phyloP scores from a whole-genome alignment of 495 filamentous ascomycete genomes.

The Talaromyces ruber region DNA sequence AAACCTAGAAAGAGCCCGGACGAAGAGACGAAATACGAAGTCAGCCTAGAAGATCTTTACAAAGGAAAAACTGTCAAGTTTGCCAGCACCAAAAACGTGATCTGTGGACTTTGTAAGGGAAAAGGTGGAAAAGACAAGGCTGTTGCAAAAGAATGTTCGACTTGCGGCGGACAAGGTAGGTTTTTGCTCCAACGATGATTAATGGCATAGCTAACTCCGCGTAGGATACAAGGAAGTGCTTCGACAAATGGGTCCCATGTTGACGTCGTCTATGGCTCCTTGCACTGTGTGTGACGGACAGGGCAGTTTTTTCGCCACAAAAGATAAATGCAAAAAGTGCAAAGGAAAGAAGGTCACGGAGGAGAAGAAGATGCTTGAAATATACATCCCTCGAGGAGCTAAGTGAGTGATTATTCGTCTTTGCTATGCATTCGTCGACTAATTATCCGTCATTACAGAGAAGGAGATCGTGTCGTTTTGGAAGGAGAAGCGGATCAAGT shows the following conservation, averaged over 20 bases:
- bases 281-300: slow-evolving; percentile 76
- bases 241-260: slow-evolving; percentile 69
- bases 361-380: slow-evolving; percentile 86
- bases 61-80: slow-evolving; percentile 98
- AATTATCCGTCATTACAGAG: slow-evolving; percentile 24
- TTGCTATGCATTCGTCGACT: slow-evolving; percentile 7
- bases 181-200: neutral
- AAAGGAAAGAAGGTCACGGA: slow-evolving; percentile 76
- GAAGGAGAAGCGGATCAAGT: slow-evolving; percentile 93
- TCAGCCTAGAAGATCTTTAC: slow-evolving; percentile 87
- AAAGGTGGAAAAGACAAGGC: slow-evolving; percentile 87
- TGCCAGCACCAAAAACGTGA: slow-evolving; percentile 81
- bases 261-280: slow-evolving; percentile 61
- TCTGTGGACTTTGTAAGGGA: slow-evolving; percentile 82
- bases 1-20: slow-evolving; percentile 65
- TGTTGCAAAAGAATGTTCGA: slow-evolving; percentile 74
- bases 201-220: slow-evolving; percentile 7
- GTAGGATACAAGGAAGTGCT: slow-evolving; percentile 59
- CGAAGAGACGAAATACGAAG: slow-evolving; percentile 84
- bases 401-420: slow-evolving; percentile 30
- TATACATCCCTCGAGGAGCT: slow-evolving; percentile 89
- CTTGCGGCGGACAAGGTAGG: slow-evolving; percentile 66
- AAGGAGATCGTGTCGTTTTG: slow-evolving; percentile 83
- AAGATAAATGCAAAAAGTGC: slow-evolving; percentile 97
- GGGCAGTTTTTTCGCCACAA: slow-evolving; percentile 79